Percentiles rank a stretch among this genome's conserved stretches.
Evolutionary conservation across 2,329 filamentous ascomycete species (phyloP).

Genomic region (Phyllosticta citribraziliensis): DNA sequence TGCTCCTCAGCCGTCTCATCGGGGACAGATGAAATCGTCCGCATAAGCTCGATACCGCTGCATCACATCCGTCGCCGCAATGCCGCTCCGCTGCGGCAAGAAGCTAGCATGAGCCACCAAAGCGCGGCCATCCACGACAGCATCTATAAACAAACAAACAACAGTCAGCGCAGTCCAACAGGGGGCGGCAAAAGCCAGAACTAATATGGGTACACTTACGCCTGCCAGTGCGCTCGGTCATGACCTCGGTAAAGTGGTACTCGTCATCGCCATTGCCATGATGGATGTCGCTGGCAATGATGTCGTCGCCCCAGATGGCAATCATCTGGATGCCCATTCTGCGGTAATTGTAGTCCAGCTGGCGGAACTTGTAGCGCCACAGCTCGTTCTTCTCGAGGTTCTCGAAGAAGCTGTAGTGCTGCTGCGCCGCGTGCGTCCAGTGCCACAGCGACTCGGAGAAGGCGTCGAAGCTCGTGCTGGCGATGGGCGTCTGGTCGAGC

Average conservation of each 20-base stretch:
- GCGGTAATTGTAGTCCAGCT: conserved; percentile 40
- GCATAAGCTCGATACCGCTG: conserved; percentile 45
- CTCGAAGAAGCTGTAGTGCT: conserved; percentile 32
- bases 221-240: conserved; percentile 30
- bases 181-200: not conserved
- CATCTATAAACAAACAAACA: conserved; percentile 14
- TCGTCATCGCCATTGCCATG: conserved; percentile 41
- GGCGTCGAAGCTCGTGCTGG: conserved; percentile 37
- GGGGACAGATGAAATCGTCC: conserved; percentile 39
- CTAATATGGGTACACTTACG: conserved; percentile 15
- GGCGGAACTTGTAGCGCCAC: conserved; percentile 15
- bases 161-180: not conserved
- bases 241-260: conserved; percentile 32
- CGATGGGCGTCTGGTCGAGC: conserved; percentile 38
- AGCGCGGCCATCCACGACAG: conserved; percentile 45
- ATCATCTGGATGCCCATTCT: conserved; percentile 47
- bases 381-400: conserved; percentile 16
- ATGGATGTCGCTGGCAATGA: conserved; percentile 32
- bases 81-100: conserved; percentile 27
- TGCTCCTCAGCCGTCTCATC: not conserved
- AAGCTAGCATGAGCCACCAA: conserved; percentile 47
- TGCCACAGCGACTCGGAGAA: conserved; percentile 36
- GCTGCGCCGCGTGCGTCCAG: conserved; percentile 42
- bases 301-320: conserved; percentile 44
- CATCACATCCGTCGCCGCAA: conserved; percentile 45